Evolutionary conservation across 2,329 filamentous ascomycete genomes (phyloP).

Genomic region (Pleomassaria siparia): DNA sequence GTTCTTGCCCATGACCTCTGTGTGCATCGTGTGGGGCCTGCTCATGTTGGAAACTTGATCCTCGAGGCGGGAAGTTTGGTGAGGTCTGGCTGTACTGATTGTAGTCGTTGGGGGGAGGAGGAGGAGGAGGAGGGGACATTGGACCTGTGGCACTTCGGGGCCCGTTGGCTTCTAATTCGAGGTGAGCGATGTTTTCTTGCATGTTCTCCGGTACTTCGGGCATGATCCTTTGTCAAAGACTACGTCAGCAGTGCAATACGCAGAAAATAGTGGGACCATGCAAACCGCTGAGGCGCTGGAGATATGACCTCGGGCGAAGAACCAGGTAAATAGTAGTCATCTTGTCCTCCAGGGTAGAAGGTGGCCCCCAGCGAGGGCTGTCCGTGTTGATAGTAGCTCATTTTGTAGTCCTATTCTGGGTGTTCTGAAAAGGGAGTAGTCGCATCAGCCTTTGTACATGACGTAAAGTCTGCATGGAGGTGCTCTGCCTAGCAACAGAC

Average conservation of each 20-base stretch:
- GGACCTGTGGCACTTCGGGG: conserved; percentile 29
- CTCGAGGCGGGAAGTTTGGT: conserved; percentile 32
- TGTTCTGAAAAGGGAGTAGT: conserved; percentile 14
- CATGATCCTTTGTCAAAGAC: conserved; percentile 67
- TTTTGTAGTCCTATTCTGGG: conserved; percentile 12
- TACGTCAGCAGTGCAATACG: conserved; percentile 37
- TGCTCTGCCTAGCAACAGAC: not conserved
- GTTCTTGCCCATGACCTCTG: conserved; percentile 11
- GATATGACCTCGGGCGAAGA: conserved; percentile 64
- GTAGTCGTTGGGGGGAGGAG: conserved; percentile 30
- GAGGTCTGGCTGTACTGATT: conserved; percentile 19
- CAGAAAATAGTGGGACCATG: conserved; percentile 22
- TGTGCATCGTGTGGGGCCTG: conserved; percentile 13
- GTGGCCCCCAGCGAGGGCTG: conserved; percentile 54
- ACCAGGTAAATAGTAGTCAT: conserved; percentile 67
- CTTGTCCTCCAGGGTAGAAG: conserved; percentile 67
- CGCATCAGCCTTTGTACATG: conserved; percentile 32
- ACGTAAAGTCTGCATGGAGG: conserved; percentile 15
- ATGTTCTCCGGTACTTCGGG: conserved; percentile 96
- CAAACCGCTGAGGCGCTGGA: conserved; percentile 69
- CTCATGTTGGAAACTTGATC: conserved; percentile 33
- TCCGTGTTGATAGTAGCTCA: conserved; percentile 43
- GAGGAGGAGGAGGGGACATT: conserved; percentile 33
- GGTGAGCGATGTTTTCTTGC: conserved; percentile 87
- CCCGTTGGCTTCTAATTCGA: conserved; percentile 77